Base-by-base conservation (phyloP, 2,329 filamentous ascomycete species). In the Botrytis fabae region DNA sequence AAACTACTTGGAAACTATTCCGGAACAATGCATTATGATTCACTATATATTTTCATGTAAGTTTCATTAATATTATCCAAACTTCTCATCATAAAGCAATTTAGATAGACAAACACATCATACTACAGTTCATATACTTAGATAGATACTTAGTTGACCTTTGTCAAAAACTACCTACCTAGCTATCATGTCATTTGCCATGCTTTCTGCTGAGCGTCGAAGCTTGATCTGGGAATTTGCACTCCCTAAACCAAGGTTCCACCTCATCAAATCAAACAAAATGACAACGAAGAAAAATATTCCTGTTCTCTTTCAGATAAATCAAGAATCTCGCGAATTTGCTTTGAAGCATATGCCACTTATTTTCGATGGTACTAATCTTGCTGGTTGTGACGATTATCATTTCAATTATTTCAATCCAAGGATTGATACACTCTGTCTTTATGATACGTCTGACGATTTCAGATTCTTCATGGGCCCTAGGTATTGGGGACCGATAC, bases 401-500 rank as follows among this genome's bases (percentile, higher is more conserved):
- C n/a, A 64, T 5, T 46, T 64, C 10, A n/a, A 2, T 28, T 25
- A 46, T 46, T 64, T 64, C 40, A 46, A 64, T n/a, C n/a, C 62
- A 28, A 16, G 12, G 42, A 22, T 46, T 8, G 40, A 64, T 64
- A 64, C 28, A 7, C 20, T 64, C 25, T 25, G n/a, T 28, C 25
- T 64, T 40, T 4, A n/a, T 16, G 35, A 38, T 25, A 4, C 1
- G 3, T 0, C 1, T n/a, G 35, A 14, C 6, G 4, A 4, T 12
- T 3, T 40, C 35, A 7, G 3, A 4, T 61, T 38, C 1, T 38
- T 40, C 32, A n/a, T 40, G 10, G 59, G 59, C 12, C 35, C 46
- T 51, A 3, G 35, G 1, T 38, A 38, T 38, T 4, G 6, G 4
- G 35, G 35, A 38, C 35, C 35, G 35, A 38, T 38, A 38, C 7